Evolutionary conservation across 2,329 filamentous ascomycete species (phyloP).

Genomic region (Aspergillus ochraceus): DNA sequence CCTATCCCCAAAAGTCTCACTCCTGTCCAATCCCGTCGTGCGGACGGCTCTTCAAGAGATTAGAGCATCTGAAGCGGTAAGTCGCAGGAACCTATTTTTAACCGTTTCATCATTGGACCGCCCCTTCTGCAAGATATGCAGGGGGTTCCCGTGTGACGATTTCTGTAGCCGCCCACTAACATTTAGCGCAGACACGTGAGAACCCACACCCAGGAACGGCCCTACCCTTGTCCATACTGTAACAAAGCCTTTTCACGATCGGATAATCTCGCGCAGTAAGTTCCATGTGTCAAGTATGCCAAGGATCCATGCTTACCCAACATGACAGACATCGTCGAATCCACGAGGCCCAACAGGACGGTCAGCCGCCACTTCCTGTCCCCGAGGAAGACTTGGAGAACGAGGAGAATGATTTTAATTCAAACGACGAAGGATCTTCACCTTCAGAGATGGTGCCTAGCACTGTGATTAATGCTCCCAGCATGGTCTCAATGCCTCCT

Average conservation of each 20-base stretch:
- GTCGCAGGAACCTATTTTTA: slow-evolving; percentile 39
- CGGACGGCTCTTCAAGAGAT: slow-evolving; percentile 94
- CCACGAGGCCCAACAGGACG: slow-evolving; percentile 72
- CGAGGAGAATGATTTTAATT: slow-evolving; percentile 80
- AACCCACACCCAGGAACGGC: slow-evolving; percentile 98
- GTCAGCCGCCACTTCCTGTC: slow-evolving; percentile 40
- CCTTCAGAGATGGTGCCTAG: slow-evolving; percentile 38
- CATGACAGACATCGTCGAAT: slow-evolving; percentile 66
- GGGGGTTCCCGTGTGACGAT: slow-evolving; percentile 38
- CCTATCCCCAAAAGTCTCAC: slow-evolving; percentile 96
- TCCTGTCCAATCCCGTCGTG: slow-evolving; percentile 99
- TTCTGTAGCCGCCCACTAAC: slow-evolving; percentile 54
- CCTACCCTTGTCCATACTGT: slow-evolving; percentile 96
- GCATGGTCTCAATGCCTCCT: slow-evolving; percentile 38
- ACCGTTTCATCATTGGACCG: slow-evolving; percentile 22
- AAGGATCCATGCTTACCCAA: slow-evolving; percentile 34
- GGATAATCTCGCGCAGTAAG: slow-evolving; percentile 97
- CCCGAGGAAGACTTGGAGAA: slow-evolving; percentile 85
- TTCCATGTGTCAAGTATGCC: slow-evolving; percentile 13
- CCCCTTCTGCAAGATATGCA: slow-evolving; percentile 22
- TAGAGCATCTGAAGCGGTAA: slow-evolving; percentile 99
- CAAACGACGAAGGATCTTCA: slow-evolving; percentile 76
- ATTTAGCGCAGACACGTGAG: slow-evolving; percentile 79
- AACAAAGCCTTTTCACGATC: slow-evolving; percentile 98
- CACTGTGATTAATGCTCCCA: slow-evolving; percentile 34